These are phyloP conservation scores for Solanum corneliomulleri DNA, from an alignment of 257 asterid species.

Conservation along the genomic window DNA sequence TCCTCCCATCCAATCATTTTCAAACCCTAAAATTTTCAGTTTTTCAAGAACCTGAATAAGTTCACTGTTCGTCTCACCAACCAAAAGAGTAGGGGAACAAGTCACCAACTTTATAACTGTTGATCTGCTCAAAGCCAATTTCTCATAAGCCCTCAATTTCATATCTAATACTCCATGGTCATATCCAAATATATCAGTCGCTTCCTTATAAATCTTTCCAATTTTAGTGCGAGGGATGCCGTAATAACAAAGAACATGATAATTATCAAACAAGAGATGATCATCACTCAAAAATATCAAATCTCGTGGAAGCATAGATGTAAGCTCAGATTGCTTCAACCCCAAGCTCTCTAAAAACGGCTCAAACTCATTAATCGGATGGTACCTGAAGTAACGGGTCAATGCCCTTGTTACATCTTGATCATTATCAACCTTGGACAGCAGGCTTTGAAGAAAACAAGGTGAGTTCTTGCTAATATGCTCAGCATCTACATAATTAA, in stretches of 20 bases:
- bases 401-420: constrained; percentile 48
- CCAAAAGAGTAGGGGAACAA: constrained; percentile 58
- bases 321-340: constrained; percentile 36
- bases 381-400: constrained; percentile 51
- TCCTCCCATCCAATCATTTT: constrained; percentile 55
- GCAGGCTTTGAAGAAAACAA: constrained; percentile 33
- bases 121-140: constrained; percentile 49
- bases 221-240: constrained; percentile 68
- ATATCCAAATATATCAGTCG: constrained; percentile 34
- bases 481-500: constrained; percentile 64
- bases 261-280: constrained; percentile 51
- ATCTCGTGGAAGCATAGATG: constrained; percentile 50
- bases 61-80: constrained; percentile 34
- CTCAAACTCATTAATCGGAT: constrained; percentile 87
- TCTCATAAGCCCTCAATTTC: constrained; percentile 56
- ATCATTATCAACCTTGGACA: constrained; percentile 40
- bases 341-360: constrained; percentile 92
- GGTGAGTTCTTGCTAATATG: constrained; percentile 87
- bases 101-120: constrained; percentile 51
- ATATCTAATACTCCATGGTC: constrained; percentile 29
- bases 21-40: constrained; percentile 38
- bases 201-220: constrained; percentile 75
- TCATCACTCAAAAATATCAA: constrained; percentile 60
- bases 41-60: constrained; percentile 42
- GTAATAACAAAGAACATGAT: constrained; percentile 51